phyloP scores from a whole-genome alignment of 116 monocot species.

The Zostera marina region DNA sequence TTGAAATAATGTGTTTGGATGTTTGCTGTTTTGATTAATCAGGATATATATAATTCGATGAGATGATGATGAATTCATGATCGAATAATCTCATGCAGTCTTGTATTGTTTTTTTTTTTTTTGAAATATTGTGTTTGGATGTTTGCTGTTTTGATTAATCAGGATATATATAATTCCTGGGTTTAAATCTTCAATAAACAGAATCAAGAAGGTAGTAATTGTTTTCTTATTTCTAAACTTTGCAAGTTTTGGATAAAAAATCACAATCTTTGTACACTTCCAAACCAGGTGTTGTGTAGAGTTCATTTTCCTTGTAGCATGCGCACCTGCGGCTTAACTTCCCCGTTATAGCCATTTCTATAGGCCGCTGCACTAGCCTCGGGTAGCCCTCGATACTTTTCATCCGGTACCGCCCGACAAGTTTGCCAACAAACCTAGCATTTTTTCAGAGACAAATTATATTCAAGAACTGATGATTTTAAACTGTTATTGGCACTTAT shows the following conservation, averaged over 20 bases:
- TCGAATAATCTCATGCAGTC: too few relatives aligned
- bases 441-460: neutral
- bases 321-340: slow-evolving; percentile 62
- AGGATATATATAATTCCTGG: too few relatives aligned
- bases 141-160: too few relatives aligned
- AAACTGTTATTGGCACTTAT: neutral
- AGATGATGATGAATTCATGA: too few relatives aligned
- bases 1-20: too few relatives aligned
- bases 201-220: too few relatives aligned
- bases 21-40: too few relatives aligned
- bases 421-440: slow-evolving; percentile 67
- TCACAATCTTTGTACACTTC: slow-evolving; percentile 74
- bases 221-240: slow-evolving; percentile 20
- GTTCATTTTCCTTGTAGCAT: slow-evolving; percentile 72
- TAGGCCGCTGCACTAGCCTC: slow-evolving; percentile 57
- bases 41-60: too few relatives aligned
- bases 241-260: slow-evolving; percentile 48
- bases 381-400: slow-evolving; percentile 79
- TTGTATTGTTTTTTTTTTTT: too few relatives aligned
- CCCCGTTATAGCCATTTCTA: slow-evolving; percentile 70
- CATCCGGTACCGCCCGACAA: slow-evolving; percentile 86
- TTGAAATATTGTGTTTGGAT: too few relatives aligned
- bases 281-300: slow-evolving; percentile 40
- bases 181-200: too few relatives aligned
- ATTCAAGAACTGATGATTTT: too few relatives aligned